Conservation (phyloP, 2,329 filamentous ascomycete species). For the Cylindrodendrum hubeiense region DNA sequence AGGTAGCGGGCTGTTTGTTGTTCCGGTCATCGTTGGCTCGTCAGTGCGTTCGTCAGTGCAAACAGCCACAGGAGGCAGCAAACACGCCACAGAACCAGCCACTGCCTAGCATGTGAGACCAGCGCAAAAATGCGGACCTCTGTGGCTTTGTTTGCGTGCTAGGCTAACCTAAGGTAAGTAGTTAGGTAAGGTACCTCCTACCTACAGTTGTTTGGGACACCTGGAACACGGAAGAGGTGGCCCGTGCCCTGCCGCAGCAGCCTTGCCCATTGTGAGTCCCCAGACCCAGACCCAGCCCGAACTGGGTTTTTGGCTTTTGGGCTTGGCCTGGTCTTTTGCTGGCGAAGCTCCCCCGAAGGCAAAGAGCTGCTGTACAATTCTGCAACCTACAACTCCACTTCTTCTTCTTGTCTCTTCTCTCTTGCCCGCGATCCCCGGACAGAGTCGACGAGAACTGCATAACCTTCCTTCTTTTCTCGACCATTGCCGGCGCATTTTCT, state of each 20-base stretch:
- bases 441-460: neutral
- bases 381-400: constrained; percentile 23
- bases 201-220: no score
- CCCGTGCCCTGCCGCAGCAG: constrained; percentile 8
- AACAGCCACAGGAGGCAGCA: neutral
- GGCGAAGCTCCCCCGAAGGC: constrained; percentile 39
- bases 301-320: constrained; percentile 11
- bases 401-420: constrained; percentile 1
- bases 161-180: no score
- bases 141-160: no score
- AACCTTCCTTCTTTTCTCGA: neutral
- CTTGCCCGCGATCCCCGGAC: neutral
- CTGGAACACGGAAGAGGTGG: neutral
- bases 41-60: no score
- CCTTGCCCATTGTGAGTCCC: neutral
- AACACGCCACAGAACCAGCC: neutral
- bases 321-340: constrained; percentile 28
- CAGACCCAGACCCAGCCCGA: constrained; percentile 3
- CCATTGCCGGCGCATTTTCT: neutral
- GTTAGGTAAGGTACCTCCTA: no score
- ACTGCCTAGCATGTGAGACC: neutral
- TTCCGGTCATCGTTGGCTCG: no score
- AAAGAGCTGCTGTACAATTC: constrained; percentile 26
- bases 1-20: constrained; percentile 2
- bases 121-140: neutral